Evolutionary conservation across 2,329 filamentous ascomycete species (phyloP).

Genomic region (Cytospora chrysosperma): DNA sequence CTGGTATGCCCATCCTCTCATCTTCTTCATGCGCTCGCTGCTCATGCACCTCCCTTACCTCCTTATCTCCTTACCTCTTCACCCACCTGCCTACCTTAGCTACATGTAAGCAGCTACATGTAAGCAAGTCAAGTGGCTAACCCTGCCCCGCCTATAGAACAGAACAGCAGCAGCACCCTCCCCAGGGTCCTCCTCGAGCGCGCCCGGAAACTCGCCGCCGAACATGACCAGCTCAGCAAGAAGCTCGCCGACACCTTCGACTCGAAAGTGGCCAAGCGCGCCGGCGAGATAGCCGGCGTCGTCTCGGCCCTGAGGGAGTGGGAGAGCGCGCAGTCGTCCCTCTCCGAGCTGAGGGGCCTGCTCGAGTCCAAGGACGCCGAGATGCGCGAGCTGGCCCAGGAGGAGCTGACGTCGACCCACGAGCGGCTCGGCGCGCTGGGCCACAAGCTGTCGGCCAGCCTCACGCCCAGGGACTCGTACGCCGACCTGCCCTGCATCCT

Average conservation of each 20-base stretch:
- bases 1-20: slow-evolving; percentile 35
- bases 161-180: slow-evolving; percentile 34
- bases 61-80: too few relatives aligned
- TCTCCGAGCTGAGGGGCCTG: slow-evolving; percentile 54
- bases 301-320: slow-evolving; percentile 58
- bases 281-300: slow-evolving; percentile 60
- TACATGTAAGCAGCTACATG: too few relatives aligned
- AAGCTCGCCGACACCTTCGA: slow-evolving; percentile 57
- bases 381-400: slow-evolving; percentile 73
- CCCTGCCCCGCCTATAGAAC: not conserved
- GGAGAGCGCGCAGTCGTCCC: slow-evolving; percentile 52
- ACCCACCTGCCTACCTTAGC: too few relatives aligned
- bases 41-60: too few relatives aligned
- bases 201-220: slow-evolving; percentile 55
- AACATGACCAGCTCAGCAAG: slow-evolving; percentile 55
- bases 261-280: slow-evolving; percentile 54
- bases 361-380: slow-evolving; percentile 60
- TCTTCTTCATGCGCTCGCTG: too few relatives aligned
- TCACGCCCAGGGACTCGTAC: slow-evolving; percentile 88
- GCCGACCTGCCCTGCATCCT: slow-evolving; percentile 85
- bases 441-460: slow-evolving; percentile 67
- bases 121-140: not conserved
- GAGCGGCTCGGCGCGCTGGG: slow-evolving; percentile 62
- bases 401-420: slow-evolving; percentile 72
- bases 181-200: slow-evolving; percentile 59